Percentiles rank a stretch among this genome's conserved stretches.
Conservation (phyloP, 305 asterid species). For the Fraxinus platypoda region DNA sequence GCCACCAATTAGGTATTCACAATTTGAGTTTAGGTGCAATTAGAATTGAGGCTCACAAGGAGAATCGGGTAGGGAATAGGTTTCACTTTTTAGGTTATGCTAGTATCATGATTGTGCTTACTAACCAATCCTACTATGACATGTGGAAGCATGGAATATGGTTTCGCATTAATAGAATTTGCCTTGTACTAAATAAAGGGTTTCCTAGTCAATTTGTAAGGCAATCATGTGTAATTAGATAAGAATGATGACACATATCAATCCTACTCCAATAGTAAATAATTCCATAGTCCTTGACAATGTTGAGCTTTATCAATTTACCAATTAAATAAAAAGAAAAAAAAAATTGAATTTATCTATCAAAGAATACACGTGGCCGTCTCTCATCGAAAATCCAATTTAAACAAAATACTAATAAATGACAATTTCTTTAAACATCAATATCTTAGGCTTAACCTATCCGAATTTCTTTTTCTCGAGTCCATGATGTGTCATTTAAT, state of each 20-base stretch:
- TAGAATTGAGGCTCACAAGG: too few relatives aligned
- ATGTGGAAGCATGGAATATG: too few relatives aligned
- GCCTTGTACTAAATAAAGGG: too few relatives aligned
- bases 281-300: background rate
- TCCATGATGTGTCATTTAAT: background rate
- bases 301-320: background rate
- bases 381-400: background rate
- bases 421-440: background rate
- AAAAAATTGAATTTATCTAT: background rate
- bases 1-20: too few relatives aligned
- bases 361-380: background rate
- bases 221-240: background rate
- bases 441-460: background rate
- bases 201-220: too few relatives aligned
- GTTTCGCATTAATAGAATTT: too few relatives aligned
- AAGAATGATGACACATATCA: background rate
- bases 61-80: too few relatives aligned
- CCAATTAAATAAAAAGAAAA: background rate
- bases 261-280: background rate
- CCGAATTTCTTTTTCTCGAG: too few relatives aligned
- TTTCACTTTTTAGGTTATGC: too few relatives aligned
- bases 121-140: too few relatives aligned
- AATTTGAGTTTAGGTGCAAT: too few relatives aligned
- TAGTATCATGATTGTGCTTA: too few relatives aligned
- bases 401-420: background rate